phyloP scores from a whole-genome alignment of 1,139 yeast genomes.

The Kodamaea sp. region DNA sequence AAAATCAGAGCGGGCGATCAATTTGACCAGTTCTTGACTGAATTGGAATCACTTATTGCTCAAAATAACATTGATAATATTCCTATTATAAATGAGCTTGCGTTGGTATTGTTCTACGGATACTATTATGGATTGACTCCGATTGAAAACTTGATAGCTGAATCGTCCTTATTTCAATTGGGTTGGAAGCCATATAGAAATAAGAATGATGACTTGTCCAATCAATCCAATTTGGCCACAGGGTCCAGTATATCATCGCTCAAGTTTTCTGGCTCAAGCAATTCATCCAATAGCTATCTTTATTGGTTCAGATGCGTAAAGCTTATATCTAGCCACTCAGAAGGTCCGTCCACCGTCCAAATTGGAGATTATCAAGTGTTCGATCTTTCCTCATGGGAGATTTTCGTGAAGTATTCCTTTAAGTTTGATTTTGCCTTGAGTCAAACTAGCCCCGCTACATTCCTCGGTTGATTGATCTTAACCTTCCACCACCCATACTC shows the following conservation, averaged over 20 bases:
- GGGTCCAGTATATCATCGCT: slow-evolving; percentile 6
- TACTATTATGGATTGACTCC: slow-evolving; percentile 59
- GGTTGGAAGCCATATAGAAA: slow-evolving; percentile 47
- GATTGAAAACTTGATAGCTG: slow-evolving; percentile 41
- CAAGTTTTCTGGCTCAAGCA: slow-evolving; percentile 1
- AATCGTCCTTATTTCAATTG: slow-evolving; percentile 37
- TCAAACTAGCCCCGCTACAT: slow-evolving; percentile 32
- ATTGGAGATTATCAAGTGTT: slow-evolving; percentile 48
- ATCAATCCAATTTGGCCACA: slow-evolving; percentile 3
- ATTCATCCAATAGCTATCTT: slow-evolving; percentile 15
- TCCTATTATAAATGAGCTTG: slow-evolving; percentile 34
- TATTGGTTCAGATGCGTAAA: slow-evolving; percentile 44
- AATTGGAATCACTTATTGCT: slow-evolving; percentile 28
- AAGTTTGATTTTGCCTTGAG: slow-evolving; percentile 34
- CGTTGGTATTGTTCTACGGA: slow-evolving; percentile 58
- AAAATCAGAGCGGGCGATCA: slow-evolving; percentile 44
- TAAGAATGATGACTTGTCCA: slow-evolving; percentile 9
- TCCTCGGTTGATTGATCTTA: slow-evolving; percentile 23
- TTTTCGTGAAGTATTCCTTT: slow-evolving; percentile 40
- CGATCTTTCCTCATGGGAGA: slow-evolving; percentile 47
- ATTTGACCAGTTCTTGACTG: slow-evolving; percentile 36
- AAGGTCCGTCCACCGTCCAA: slow-evolving; percentile 24
- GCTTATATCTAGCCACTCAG: slow-evolving; percentile 17
- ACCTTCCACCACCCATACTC: too few relatives aligned
- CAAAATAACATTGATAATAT: slow-evolving; percentile 25